Evolutionary conservation across 2,329 filamentous ascomycete genomes (phyloP).

Genomic region (Albifimbria verrucaria): DNA sequence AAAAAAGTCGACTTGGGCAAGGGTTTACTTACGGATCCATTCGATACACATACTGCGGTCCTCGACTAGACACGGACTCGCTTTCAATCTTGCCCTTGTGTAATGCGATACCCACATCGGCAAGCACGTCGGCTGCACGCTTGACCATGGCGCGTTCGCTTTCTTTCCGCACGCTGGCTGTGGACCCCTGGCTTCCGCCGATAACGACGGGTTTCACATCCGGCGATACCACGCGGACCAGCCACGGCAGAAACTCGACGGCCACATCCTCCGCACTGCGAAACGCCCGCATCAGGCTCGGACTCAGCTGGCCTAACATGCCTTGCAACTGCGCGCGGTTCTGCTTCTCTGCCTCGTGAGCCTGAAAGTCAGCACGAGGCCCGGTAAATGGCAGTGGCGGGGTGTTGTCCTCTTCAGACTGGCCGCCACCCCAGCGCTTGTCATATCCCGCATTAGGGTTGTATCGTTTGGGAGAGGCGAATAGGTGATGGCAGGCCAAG

Average conservation of each 20-base stretch:
- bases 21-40: constrained; percentile 78
- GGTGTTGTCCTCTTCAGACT: constrained; percentile 40
- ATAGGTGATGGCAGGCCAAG: constrained; percentile 87
- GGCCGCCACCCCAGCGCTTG: constrained; percentile 39
- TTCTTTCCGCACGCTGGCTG: constrained; percentile 85
- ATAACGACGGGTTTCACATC: constrained; percentile 90
- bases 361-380: constrained; percentile 75
- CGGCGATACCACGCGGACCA: constrained; percentile 79
- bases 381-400: constrained; percentile 74
- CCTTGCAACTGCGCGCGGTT: constrained; percentile 71
- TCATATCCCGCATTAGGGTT: constrained; percentile 37
- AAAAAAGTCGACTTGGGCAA: too few relatives aligned
- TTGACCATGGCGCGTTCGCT: constrained; percentile 77
- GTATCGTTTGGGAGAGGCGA: constrained; percentile 67
- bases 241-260: constrained; percentile 79
- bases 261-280: constrained; percentile 74
- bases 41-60: constrained; percentile 77
- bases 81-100: constrained; percentile 77
- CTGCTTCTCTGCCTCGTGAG: constrained; percentile 75
- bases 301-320: constrained; percentile 69
- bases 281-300: constrained; percentile 72
- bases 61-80: constrained; percentile 56
- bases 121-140: constrained; percentile 76
- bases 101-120: constrained; percentile 77
- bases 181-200: constrained; percentile 60